Base-by-base conservation (phyloP, 495 filamentous ascomycete genomes). In the Penicillium mononematosum region DNA sequence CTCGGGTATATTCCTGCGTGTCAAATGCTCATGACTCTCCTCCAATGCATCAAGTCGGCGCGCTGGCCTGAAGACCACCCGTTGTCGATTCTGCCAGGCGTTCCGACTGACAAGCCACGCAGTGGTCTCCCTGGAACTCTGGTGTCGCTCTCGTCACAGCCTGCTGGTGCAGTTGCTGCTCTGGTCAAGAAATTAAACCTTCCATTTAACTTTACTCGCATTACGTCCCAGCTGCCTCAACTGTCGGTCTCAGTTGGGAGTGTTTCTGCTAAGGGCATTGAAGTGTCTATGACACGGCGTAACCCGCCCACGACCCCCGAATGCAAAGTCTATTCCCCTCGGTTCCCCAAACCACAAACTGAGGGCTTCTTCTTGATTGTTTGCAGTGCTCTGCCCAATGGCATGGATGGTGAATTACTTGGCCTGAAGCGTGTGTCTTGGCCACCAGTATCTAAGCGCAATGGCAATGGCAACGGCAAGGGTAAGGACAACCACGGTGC, bases 361-460 rank as follows among this genome's bases (percentile, higher is more conserved):
- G 94, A 98, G 70, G 92, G 95, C 1, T 98, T 85, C 83, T 97
- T 98, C 69, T 81, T 93, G 7, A 56, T 98, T 39, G 79, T 96
- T 1, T 72, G 63, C 36, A 66, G 46, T 44, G 65, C 70, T 17
- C 60, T 59, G 3, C 81, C 83, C 4, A 84, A 91, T 58, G 71
- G 79, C 1, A 75, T 67, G 9, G 91, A 92, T 58, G 76, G 71
- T 2, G 91, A 96, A 58, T 77, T 98, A 5, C 62, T 96, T 6
- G 93, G 88, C 2, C 76, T 98, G 47, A 96, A 96, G 76, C 77
- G 94, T 48, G 83, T 91, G 0, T 86, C 85, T 0, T 98, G 93
- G 91, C 80, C 77, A 14, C 56, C 77, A 22, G 52, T 34, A 20
- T 65, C 55, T 55, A 73, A 51, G 56, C 67, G 58, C 50, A 64